Evolutionary conservation across 495 filamentous ascomycete genomes (phyloP).

Genomic region (Rostrohypoxylon terebratum): DNA sequence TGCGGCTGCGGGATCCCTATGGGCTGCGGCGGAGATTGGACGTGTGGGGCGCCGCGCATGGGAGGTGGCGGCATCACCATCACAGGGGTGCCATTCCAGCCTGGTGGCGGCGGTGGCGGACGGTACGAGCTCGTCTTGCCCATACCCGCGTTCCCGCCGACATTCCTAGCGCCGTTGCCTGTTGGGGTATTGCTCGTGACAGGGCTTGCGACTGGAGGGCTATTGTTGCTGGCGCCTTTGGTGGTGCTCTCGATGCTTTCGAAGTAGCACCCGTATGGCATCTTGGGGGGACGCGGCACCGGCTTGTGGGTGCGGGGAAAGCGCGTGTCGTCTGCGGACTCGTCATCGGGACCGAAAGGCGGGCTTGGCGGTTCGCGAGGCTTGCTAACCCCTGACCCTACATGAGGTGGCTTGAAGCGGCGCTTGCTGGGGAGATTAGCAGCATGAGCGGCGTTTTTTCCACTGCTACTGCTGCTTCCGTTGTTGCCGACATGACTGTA

Average conservation of each 20-base stretch:
- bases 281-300: conserved; percentile 1
- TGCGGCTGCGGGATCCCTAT: not conserved
- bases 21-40: conserved; percentile 3
- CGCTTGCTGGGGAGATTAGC: conserved; percentile 9
- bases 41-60: not conserved
- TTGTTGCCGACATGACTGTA: not conserved
- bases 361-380: not conserved
- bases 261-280: not conserved
- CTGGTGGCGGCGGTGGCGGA: conserved; percentile 33
- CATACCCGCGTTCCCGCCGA: not conserved
- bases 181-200: not conserved
- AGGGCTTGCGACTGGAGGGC: not conserved
- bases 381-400: not conserved
- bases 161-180: not conserved
- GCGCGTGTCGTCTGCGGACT: conserved; percentile 16
- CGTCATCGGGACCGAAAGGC: conserved; percentile 1
- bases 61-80: conserved; percentile 24
- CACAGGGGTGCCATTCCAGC: conserved; percentile 11
- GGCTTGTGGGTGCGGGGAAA: not conserved
- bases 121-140: conserved; percentile 12
- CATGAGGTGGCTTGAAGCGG: conserved; percentile 17
- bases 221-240: not conserved
- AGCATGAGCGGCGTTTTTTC: not conserved
- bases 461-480: not conserved
- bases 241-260: not conserved